Conservation (phyloP, 1,284 basidiomycete species). For the Ustilago loliicola region DNA sequence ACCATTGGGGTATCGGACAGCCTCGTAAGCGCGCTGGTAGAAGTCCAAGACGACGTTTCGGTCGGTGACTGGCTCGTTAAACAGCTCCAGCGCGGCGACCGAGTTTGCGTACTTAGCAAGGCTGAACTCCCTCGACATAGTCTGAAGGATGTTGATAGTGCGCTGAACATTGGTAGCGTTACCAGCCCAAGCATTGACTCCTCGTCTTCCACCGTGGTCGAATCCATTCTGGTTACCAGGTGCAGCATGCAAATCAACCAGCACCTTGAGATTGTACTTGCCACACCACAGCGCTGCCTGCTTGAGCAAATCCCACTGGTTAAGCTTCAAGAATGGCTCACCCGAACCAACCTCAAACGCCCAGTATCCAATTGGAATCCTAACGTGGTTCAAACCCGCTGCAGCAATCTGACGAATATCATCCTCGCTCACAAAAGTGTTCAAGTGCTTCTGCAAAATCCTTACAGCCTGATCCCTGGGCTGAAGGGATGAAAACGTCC, state of each 20-base stretch:
- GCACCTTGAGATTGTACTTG: constrained; percentile 82
- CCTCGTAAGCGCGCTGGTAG: constrained; percentile 61
- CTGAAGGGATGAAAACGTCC: constrained; percentile 79
- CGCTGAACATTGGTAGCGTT: constrained; percentile 79
- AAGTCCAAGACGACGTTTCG: constrained; percentile 50
- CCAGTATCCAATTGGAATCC: constrained; percentile 92
- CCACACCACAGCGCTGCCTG: constrained; percentile 83
- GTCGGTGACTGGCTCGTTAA: constrained; percentile 65
- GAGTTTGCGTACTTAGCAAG: constrained; percentile 54
- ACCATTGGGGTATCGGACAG: constrained; percentile 54
- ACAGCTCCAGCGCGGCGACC: constrained; percentile 59
- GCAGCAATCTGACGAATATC: constrained; percentile 78
- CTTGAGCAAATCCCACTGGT: constrained; percentile 75
- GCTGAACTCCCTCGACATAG: constrained; percentile 62
- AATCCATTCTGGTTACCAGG: constrained; percentile 72
- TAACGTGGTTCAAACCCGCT: constrained; percentile 76
- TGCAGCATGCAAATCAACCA: constrained; percentile 78
- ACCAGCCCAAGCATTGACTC: constrained; percentile 80
- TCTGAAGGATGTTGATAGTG: constrained; percentile 79
- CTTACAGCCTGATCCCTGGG: constrained; percentile 72
- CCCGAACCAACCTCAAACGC: constrained; percentile 84
- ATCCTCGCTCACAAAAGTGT: constrained; percentile 82
- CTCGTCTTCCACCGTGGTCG: constrained; percentile 77
- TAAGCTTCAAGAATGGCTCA: constrained; percentile 87
- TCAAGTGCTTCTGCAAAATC: constrained; percentile 76